A percentile compares a stretch with the other conserved stretches of the same genome.
Evolutionary conservation across 2,329 filamentous ascomycete species (phyloP).

Genomic region (Exophiala spinifera): DNA sequence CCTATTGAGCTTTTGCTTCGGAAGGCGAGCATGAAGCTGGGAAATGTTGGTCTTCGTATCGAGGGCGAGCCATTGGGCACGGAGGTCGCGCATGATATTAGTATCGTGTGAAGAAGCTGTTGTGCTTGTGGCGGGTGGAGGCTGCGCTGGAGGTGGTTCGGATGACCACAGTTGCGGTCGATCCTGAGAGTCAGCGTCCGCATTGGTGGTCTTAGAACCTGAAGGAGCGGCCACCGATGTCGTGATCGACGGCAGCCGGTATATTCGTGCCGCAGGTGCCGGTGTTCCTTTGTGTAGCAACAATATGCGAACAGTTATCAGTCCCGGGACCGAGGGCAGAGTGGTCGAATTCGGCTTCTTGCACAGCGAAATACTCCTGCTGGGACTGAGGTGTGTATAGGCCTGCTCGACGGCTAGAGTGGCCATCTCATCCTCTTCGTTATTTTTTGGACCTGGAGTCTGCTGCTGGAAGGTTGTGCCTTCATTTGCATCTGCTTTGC

Average conservation of each 20-base stretch:
- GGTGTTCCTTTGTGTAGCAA: conserved; percentile 70
- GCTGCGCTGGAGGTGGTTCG: conserved; percentile 12
- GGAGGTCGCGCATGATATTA: conserved; percentile 47
- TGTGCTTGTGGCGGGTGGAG: conserved; percentile 3
- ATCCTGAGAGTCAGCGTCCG: not conserved
- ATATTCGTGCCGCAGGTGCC: conserved; percentile 72
- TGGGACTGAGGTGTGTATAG: conserved; percentile 42
- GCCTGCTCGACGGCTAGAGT: conserved; percentile 30
- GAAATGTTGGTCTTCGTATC: conserved; percentile 33
- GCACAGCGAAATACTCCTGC: conserved; percentile 38
- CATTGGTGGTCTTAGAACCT: not conserved
- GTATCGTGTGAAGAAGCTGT: conserved; percentile 6
- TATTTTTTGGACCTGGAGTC: conserved; percentile 22
- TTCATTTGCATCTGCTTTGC: conserved; percentile 2
- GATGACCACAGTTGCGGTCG: conserved; percentile 15
- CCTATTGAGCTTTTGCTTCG: conserved; percentile 21
- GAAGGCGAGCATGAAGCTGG: not conserved
- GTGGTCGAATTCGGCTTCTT: conserved; percentile 27
- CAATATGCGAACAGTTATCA: conserved; percentile 64
- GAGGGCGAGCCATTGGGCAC: conserved; percentile 68
- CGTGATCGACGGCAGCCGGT: conserved; percentile 64
- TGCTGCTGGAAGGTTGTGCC: conserved; percentile 14
- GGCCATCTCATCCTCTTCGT: conserved; percentile 10
- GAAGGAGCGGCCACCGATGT: not conserved
- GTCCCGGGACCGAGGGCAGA: conserved; percentile 31